A percentile compares a stretch with the other conserved stretches of the same genome.
Conservation (phyloP, 371 early-diverging fungal genomes). For the Mucor racemosus region DNA sequence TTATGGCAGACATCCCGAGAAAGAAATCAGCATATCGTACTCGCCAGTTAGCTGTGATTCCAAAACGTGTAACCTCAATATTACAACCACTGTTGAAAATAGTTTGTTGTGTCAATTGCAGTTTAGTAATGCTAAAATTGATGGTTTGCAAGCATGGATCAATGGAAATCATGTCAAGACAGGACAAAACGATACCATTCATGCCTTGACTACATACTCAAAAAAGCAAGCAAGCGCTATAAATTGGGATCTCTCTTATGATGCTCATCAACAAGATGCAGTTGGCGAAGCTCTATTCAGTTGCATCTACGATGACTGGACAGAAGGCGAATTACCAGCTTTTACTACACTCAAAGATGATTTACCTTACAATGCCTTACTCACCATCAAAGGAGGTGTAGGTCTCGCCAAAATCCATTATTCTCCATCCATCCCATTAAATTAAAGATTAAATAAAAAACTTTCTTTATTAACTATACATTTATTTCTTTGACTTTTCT, state of each 20-base stretch:
- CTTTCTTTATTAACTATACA: constrained; percentile 4
- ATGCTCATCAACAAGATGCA: constrained; percentile 25
- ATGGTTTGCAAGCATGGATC: constrained; percentile 23
- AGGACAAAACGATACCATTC: constrained; percentile 3
- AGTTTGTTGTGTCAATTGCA: constrained; percentile 35
- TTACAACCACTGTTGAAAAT: constrained; percentile 19
- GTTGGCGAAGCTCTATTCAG: constrained; percentile 30
- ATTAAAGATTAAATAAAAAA: not conserved
- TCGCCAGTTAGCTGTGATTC: not conserved
- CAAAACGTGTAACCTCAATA: constrained; percentile 11
- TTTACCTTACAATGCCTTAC: constrained; percentile 26
- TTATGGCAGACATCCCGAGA: constrained; percentile 17
- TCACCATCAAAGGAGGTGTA: constrained; percentile 40
- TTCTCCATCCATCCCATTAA: constrained; percentile 19
- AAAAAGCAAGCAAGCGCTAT: constrained; percentile 15
- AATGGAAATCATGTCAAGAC: constrained; percentile 11
- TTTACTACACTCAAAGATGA: constrained; percentile 35
- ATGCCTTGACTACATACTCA: constrained; percentile 19
- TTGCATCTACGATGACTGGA: constrained; percentile 61
- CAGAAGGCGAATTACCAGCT: constrained; percentile 46
- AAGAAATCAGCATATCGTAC: constrained; percentile 11
- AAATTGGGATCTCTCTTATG: constrained; percentile 26
- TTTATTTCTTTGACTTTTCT: constrained; percentile 32
- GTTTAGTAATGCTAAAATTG: constrained; percentile 10
- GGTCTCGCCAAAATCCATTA: constrained; percentile 36